These are phyloP conservation scores for Oehlia diaphana DNA, from an alignment of 192 early-diverging fungal species.

Conservation along the genomic window DNA sequence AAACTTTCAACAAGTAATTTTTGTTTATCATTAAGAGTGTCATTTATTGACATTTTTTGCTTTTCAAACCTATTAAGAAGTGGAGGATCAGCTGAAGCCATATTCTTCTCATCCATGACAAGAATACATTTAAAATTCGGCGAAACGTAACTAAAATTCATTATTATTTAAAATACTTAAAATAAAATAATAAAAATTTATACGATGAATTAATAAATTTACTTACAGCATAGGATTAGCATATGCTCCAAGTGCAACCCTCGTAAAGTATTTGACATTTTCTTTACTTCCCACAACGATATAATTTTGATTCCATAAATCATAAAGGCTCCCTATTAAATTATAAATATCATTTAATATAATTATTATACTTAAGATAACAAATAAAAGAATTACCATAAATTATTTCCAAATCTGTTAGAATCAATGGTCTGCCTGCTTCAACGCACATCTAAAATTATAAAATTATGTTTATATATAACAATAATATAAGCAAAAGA, in stretches of 20 bases:
- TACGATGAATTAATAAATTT: background rate
- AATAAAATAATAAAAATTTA: too few species aligned
- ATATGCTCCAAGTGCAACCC: slow-evolving; percentile 21
- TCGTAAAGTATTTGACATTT: slow-evolving; percentile 14
- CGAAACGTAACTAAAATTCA: background rate
- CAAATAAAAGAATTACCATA: background rate
- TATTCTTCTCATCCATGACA: slow-evolving; percentile 16
- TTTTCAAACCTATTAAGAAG: slow-evolving; percentile 23
- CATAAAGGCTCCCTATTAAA: slow-evolving; percentile 24
- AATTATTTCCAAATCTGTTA: slow-evolving; percentile 26
- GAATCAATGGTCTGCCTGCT: slow-evolving; percentile 20
- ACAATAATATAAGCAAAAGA: too few species aligned
- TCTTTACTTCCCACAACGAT: slow-evolving; percentile 13
- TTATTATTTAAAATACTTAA: background rate
- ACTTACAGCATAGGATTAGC: slow-evolving; percentile 30
- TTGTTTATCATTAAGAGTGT: slow-evolving; percentile 5
- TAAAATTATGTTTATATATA: too few species aligned
- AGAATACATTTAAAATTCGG: slow-evolving; percentile 26
- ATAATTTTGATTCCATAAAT: slow-evolving; percentile 33
- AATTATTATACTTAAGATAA: background rate
- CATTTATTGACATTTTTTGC: slow-evolving; percentile 19
- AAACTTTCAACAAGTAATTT: background rate
- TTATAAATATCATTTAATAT: background rate
- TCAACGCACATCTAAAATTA: slow-evolving; percentile 29
- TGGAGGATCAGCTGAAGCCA: slow-evolving; percentile 16